phyloP scores from a whole-genome alignment of 1,139 yeast genomes.

The Sugiyamaella grinbergsii region DNA sequence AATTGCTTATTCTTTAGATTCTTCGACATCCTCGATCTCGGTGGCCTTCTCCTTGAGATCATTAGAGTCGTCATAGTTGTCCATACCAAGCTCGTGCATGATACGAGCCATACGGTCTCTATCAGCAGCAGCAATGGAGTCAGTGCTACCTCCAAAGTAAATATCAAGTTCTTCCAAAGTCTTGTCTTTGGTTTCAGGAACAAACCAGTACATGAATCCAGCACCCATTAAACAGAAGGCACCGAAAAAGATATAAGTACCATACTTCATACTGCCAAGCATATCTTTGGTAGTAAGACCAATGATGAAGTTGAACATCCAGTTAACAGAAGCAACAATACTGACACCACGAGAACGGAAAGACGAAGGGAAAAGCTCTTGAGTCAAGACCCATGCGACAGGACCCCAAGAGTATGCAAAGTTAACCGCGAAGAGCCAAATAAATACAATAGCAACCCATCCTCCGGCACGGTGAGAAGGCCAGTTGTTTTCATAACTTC shows the following conservation, averaged over 20 bases:
- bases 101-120: slow-evolving; percentile 36
- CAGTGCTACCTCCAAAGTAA: slow-evolving; percentile 32
- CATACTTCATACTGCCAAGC: slow-evolving; percentile 44
- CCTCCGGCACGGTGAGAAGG: slow-evolving; percentile 42
- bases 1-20: background rate
- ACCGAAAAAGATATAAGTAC: slow-evolving; percentile 57
- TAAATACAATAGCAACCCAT: slow-evolving; percentile 64
- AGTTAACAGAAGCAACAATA: slow-evolving; percentile 67
- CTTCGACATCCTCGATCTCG: slow-evolving; percentile 7
- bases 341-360: slow-evolving; percentile 77
- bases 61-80: slow-evolving; percentile 19
- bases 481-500: slow-evolving; percentile 35
- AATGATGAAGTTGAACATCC: slow-evolving; percentile 72
- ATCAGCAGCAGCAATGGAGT: slow-evolving; percentile 33
- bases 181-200: slow-evolving; percentile 53
- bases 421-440: slow-evolving; percentile 69
- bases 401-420: slow-evolving; percentile 87
- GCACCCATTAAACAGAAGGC: slow-evolving; percentile 33
- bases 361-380: slow-evolving; percentile 71
- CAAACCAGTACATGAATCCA: slow-evolving; percentile 44
- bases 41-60: slow-evolving; percentile 15
- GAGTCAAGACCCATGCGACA: slow-evolving; percentile 72
- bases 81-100: slow-evolving; percentile 32
- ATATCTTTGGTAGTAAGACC: slow-evolving; percentile 53
- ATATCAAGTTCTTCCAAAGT: slow-evolving; percentile 52